Evolutionary conservation across 1,284 basidiomycete genomes (phyloP), one percentile per base, ranked within the genome.

Genomic region (Caloboletus inedulis): DNA sequence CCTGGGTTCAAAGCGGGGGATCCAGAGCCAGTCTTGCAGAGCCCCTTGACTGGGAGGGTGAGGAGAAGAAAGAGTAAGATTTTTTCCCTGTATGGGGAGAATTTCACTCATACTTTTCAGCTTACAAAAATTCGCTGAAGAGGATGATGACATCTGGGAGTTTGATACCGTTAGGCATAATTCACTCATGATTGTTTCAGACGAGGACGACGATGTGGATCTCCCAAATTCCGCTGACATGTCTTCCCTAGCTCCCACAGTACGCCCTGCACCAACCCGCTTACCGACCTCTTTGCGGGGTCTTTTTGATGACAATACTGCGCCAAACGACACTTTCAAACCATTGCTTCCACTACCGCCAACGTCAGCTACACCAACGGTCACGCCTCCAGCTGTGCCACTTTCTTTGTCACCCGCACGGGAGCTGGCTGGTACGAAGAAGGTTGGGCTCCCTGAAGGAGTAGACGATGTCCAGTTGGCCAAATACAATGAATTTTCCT

Each of bases 1-100:
- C 77, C 0, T 92, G 91, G 90, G 75, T 89, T 45, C 84, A 92
- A 62, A 81, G 81, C 47, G 91, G 89, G 1, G 92, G 90, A 2
- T 85, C 87, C 47, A 79, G 94, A 43, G 84, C 84, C 35, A 93
- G 90, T 68, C 75, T 98, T 44, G 87, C 85, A 2, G 85, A 80
- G 37, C 81, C 85, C 33, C 71, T 88, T 44, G 79, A 82, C 45
- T 89, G 86, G 85, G 87, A 88, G 67, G 76, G 78, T 42, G 81
- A 84, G 46, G 80, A 83, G 59, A 73, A 76, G 62, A 72, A 73
- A 69, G 78, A 79, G 81, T 82, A 55, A 55, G 65, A 18, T 41
- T 51, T 49, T 13, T 49, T 52, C 39, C 19, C 41, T 34, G 31
- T 31, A 29, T 29, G 12, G 4, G 19, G 23, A 19, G 50, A 47